phyloP scores from a whole-genome alignment of 352 stramenopile species.

The Phytophthora hibernalis region DNA sequence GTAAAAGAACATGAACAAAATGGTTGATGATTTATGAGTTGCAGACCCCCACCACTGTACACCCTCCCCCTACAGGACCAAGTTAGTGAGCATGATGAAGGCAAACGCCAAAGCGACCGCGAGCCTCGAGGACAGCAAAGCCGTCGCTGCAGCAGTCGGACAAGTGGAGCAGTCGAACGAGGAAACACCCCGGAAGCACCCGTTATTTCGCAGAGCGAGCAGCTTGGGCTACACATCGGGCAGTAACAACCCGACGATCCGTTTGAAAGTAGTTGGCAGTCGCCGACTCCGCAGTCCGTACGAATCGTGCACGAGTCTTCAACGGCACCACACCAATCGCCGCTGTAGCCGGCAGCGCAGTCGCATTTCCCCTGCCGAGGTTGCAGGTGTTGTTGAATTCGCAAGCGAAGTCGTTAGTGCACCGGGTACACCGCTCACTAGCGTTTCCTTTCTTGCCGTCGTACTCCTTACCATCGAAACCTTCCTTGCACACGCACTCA shows the following conservation, averaged over 20 bases:
- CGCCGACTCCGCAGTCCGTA: slow-evolving; percentile 37
- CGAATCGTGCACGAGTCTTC: slow-evolving; percentile 43
- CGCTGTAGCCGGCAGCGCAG: slow-evolving; percentile 43
- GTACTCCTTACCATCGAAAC: slow-evolving; percentile 50
- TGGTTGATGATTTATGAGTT: too few relatives aligned
- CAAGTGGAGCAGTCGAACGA: slow-evolving; percentile 52
- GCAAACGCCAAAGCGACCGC: slow-evolving; percentile 40
- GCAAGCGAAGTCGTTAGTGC: slow-evolving; percentile 60
- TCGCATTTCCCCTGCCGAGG: slow-evolving; percentile 53
- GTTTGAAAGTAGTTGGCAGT: slow-evolving; percentile 44
- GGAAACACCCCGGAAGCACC: slow-evolving; percentile 34
- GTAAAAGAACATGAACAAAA: too few relatives aligned
- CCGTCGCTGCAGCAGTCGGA: slow-evolving; percentile 25
- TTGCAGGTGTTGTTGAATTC: slow-evolving; percentile 65
- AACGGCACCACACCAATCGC: slow-evolving; percentile 45
- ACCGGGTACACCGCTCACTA: slow-evolving; percentile 56
- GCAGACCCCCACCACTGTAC: slow-evolving; percentile 25
- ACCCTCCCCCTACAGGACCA: slow-evolving; percentile 42
- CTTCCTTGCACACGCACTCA: slow-evolving; percentile 59
- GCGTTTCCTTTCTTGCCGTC: slow-evolving; percentile 55
- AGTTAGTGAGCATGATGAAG: slow-evolving; percentile 41
- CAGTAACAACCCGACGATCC: slow-evolving; percentile 44
- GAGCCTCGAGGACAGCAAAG: slow-evolving; percentile 43
- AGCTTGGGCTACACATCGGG: slow-evolving; percentile 34
- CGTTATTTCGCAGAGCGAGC: slow-evolving; percentile 45